Base-by-base conservation (phyloP, 2,329 filamentous ascomycete species). In the Pseudogymnoascus sp. region DNA sequence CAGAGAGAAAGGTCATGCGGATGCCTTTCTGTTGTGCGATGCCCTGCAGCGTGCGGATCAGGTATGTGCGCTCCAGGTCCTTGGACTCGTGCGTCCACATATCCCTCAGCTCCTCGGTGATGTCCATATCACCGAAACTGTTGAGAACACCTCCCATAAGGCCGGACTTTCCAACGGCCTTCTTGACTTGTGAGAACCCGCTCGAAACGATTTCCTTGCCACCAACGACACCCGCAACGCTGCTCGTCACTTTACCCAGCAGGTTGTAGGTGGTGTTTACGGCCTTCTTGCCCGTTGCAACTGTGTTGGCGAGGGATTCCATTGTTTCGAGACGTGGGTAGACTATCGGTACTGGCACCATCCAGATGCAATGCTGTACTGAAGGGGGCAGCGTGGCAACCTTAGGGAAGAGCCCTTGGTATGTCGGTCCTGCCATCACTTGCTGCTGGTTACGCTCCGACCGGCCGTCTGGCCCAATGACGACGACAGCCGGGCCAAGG, bases 21-120 rank as follows among this genome's bases (percentile, higher is more conserved):
- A 99, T 83, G 27, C 90, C 92, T 77, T 97, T 97, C 75, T 96
- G 92, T 73, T 96, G 91, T 1, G 94, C 82, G 69, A 99, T 97
- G 27, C 92, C 90, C 77, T 99, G 94, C 2, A 99, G 82, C 0
- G 94, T 99, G 66, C 94, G 87, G 72, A 99, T 96, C 65, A 99
- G 80, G 73, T 99, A 99, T 5, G 94, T 99, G 62, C 94, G 83
- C 76, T 99, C 94, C 40, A 99, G 85, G 69, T 99, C 94, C 82
- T 97, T 99, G 60, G 89, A 92, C 60, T 97, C 93, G 71, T 99
- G 94, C 21, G 94, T 99, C 94, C 94, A 99, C 80, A 96, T 88
- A 73, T 99, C 94, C 72, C 93, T 87, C 63, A 97, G 78, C 72
- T 97, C 94, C 76, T 99, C 94, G 60, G 94, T 86, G 59, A 97